phyloP scores from a whole-genome alignment of 2,329 filamentous ascomycete genomes.

The Didymella exigua region DNA sequence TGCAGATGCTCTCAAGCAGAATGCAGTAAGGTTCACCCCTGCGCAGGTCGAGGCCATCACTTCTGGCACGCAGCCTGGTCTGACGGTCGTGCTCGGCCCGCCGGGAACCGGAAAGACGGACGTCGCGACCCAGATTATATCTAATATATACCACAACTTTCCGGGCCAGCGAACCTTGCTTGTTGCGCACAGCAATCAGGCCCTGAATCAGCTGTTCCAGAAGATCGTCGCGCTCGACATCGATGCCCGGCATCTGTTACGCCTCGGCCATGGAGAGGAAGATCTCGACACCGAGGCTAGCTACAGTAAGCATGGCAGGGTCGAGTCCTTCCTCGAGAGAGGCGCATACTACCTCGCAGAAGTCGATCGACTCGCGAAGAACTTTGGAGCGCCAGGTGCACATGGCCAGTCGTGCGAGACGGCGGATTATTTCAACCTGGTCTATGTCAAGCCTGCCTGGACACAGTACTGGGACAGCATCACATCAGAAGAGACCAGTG shows the following conservation, averaged over 20 bases:
- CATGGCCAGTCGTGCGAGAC: constrained; percentile 97
- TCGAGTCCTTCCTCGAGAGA: constrained; percentile 94
- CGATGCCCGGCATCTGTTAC: constrained; percentile 89
- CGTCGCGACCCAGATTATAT: constrained; percentile 97
- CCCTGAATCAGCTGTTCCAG: constrained; percentile 94
- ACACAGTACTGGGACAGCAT: constrained; percentile 75
- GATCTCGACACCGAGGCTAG: constrained; percentile 84
- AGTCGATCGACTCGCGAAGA: constrained; percentile 83
- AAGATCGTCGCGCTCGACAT: constrained; percentile 98
- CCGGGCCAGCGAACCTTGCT: constrained; percentile 88
- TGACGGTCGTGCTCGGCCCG: constrained; percentile 92
- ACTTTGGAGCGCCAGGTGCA: constrained; percentile 86
- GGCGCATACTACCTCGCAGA: constrained; percentile 78
- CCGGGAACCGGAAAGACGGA: constrained; percentile 99
- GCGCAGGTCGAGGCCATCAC: constrained; percentile 90
- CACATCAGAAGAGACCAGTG: constrained; percentile 61
- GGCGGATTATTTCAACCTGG: constrained; percentile 92
- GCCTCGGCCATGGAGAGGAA: constrained; percentile 93
- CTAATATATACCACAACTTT: constrained; percentile 98
- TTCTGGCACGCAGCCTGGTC: constrained; percentile 89
- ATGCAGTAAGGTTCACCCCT: constrained; percentile 85
- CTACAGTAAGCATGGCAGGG: constrained; percentile 92
- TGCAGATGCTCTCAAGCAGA: constrained; percentile 79
- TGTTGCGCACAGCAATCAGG: constrained; percentile 96
- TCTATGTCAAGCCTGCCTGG: constrained; percentile 90